Evolutionary conservation across 2,329 filamentous ascomycete species (phyloP), one percentile per base, ranked within the genome.

Genomic region (Aspergillus sp.): DNA sequence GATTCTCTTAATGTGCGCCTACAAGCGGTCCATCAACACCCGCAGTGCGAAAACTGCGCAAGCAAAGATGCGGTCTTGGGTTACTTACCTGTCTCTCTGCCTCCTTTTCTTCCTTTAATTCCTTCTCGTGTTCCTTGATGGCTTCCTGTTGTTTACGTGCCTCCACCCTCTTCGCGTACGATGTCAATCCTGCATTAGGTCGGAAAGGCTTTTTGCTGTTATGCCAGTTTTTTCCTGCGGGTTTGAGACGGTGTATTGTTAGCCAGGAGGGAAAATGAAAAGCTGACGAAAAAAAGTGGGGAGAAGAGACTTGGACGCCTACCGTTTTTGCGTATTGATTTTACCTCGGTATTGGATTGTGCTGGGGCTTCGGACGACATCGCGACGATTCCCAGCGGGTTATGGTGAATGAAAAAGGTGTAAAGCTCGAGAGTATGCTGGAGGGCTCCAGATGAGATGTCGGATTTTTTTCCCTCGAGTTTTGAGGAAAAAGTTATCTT

Each of bases 31-130:
- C 27, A 52, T 58, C 45, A 64, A 55, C 39, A 46, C 19, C 22
- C 17, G 27, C n/a, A 9, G 27, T 40, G n/a, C 3, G n/a, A 19
- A 24, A 24, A 8, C 8, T 1, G 33, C 13, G 40, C 13, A 40
- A 11, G 11, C 34, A 30, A 30, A 37, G 2, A 22, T 42, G 15
- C n/a, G 12, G 52, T 33, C 13, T 19, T 37, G 37, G 41, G 41
- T 12, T 37, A 62, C 83, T 61, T 76, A 95, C 92, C 82, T 93
- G 82, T 77, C 91, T 84, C 75, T 89, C 89, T n/a, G 89, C 85
- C 72, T 96, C 92, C 78, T 96, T 97, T 79, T 97, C 95, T 0
- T 92, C 90, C 80, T 93, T 96, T 86, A 99, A 86, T 75, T 97
- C 92, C 77, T 90, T 93, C 79, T 98, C 95, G 70, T 91, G 92